Base-by-base conservation (phyloP, 202 grass and related monocot genomes). In the Carex sylvatica region DNA sequence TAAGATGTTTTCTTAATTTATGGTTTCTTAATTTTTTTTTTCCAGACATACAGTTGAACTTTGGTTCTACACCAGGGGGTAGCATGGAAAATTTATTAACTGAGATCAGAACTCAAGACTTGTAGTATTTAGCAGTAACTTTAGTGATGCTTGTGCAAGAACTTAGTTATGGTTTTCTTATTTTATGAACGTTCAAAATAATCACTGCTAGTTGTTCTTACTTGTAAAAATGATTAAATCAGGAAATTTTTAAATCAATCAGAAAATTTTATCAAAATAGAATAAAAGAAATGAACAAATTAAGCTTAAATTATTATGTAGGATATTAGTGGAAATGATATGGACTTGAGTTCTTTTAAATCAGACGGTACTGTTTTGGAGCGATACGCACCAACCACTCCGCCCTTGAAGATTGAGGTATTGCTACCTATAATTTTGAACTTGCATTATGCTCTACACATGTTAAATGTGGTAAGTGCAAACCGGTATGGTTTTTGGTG, bases 311-410 rank as follows among this genome's bases (percentile, higher is more conserved):
- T 31, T 36, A 22, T 28, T 42, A 35, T 86, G 38, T 68, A 86
- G 85, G 85, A 86, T 82, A 81, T 82, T 15, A 74, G 40, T 52
- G 85, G 85, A n/a, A 76, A 63, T 28, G 85, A 86, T 42, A 15
- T 82, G 26, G 80, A 65, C 24, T 65, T 86, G 35, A 82, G 85
- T 82, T 65, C 78, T 65, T 86, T n/a, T n/a, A n/a, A n/a, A n/a
- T n/a, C n/a, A 73, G 78, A 93, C 71, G 91, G 88, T 36, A 91
- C 81, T 5, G 72, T 93, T 52, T 51, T 87, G 9, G 82, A 82
- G 82, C 58, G 88, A 59, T 93, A 89, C 79, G 91, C 88, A 59
- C 91, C 91, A 4, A 91, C 84, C n/a, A 93, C 88, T 61, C 87
- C 88, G 6, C 88, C 86, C 3, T 83, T 83, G 47, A 93, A 91